A percentile compares a stretch with the other conserved stretches of the same genome.
Evolutionary conservation across 1,139 yeast genomes (phyloP).

Genomic region (Hyphopichia burtonii): DNA sequence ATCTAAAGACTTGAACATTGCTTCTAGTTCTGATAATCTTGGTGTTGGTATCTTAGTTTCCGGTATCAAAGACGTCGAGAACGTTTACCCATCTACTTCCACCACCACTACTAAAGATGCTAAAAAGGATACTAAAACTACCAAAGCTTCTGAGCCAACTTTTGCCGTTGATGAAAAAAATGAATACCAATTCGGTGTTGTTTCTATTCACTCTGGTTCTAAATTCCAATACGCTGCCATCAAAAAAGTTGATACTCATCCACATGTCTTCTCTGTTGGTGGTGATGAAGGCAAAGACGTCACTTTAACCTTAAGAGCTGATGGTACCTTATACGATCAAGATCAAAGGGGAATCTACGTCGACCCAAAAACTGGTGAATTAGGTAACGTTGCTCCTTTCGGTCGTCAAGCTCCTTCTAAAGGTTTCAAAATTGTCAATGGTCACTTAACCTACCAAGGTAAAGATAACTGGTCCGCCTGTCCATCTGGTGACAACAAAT

Average conservation of each 20-base stretch:
- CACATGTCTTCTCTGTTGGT: slow-evolving; percentile 32
- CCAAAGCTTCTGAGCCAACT: slow-evolving; percentile 20
- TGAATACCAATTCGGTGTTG: slow-evolving; percentile 6
- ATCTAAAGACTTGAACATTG: too few species aligned
- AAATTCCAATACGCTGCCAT: slow-evolving; percentile 10
- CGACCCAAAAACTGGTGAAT: slow-evolving; percentile 22
- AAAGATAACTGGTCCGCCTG: slow-evolving; percentile 22
- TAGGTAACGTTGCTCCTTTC: slow-evolving; percentile 33
- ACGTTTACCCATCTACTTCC: too few species aligned
- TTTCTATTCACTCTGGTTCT: slow-evolving; percentile 7
- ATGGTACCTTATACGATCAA: slow-evolving; percentile 28
- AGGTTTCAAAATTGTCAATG: slow-evolving; percentile 21
- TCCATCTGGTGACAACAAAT: slow-evolving; percentile 26
- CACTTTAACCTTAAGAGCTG: slow-evolving; percentile 21
- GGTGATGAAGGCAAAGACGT: slow-evolving; percentile 29
- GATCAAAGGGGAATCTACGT: too few species aligned
- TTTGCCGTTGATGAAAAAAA: slow-evolving; percentile 3
- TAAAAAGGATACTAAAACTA: too few species aligned
- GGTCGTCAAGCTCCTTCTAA: slow-evolving; percentile 26
- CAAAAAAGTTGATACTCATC: slow-evolving; percentile 26
- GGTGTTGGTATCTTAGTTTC: too few species aligned
- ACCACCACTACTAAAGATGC: too few species aligned
- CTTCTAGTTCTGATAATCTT: too few species aligned
- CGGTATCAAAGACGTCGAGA: too few species aligned
- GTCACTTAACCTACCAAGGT: slow-evolving; percentile 20